These are phyloP conservation scores for Kodamaea laetipori DNA, from an alignment of 805 yeast genomes.

Conservation along the genomic window DNA sequence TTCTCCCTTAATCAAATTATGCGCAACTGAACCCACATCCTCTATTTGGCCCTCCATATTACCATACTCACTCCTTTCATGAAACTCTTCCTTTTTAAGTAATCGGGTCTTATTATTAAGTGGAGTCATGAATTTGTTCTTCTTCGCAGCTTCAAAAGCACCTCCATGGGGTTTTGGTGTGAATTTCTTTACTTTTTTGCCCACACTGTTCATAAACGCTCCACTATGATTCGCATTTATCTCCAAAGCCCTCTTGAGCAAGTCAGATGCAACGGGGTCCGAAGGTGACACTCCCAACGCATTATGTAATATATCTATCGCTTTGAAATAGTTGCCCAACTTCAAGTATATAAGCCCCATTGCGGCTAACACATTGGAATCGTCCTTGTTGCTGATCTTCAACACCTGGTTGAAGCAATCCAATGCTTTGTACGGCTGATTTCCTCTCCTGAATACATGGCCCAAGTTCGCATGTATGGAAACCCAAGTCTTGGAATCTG, in stretches of 20 bases:
- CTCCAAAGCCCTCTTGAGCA: constrained; percentile 77
- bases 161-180: background rate
- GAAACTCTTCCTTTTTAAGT: constrained; percentile 11
- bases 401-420: constrained; percentile 76
- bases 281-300: constrained; percentile 77
- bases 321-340: constrained; percentile 59
- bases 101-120: constrained; percentile 21
- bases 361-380: constrained; percentile 73
- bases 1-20: constrained; percentile 46
- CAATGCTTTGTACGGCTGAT: constrained; percentile 64
- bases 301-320: constrained; percentile 76
- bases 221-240: constrained; percentile 42
- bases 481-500: constrained; percentile 81
- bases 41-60: background rate
- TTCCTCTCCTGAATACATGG: constrained; percentile 76
- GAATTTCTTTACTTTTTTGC: constrained; percentile 12
- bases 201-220: constrained; percentile 29
- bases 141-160: constrained; percentile 2
- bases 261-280: constrained; percentile 82
- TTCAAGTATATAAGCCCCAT: constrained; percentile 82
- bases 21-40: constrained; percentile 40
- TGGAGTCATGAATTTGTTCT: constrained; percentile 26
- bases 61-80: constrained; percentile 12
- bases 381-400: constrained; percentile 66
- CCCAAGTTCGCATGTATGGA: constrained; percentile 87